phyloP scores from a whole-genome alignment of 148 eudicot genomes.

The Bassia scoparia region DNA sequence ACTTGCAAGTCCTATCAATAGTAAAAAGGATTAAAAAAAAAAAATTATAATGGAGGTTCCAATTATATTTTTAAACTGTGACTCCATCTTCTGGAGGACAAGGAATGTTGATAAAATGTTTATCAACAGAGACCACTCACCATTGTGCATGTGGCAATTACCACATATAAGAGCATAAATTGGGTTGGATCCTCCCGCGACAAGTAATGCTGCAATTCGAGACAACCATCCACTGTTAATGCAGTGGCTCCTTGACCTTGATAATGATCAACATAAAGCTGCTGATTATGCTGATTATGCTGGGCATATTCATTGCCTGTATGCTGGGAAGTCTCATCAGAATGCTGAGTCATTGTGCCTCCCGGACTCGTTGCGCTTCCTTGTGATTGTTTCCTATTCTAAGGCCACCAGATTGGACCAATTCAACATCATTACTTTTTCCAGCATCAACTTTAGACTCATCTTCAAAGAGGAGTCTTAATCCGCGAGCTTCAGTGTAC shows the following conservation, averaged over 20 bases:
- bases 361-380: slow-evolving; percentile 40
- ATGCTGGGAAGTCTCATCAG: slow-evolving; percentile 36
- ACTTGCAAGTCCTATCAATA: slow-evolving; percentile 74
- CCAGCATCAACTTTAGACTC: slow-evolving; percentile 44
- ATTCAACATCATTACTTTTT: slow-evolving; percentile 64
- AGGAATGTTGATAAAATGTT: background rate
- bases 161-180: slow-evolving; percentile 90
- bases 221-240: slow-evolving; percentile 78
- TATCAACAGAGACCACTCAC: slow-evolving; percentile 38
- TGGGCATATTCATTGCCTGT: slow-evolving; percentile 36
- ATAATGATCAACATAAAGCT: slow-evolving; percentile 61
- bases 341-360: slow-evolving; percentile 32
- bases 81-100: background rate
- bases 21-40: background rate
- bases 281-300: slow-evolving; percentile 42
- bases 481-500: slow-evolving; percentile 80
- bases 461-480: slow-evolving; percentile 63
- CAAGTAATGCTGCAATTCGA: slow-evolving; percentile 82
- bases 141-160: slow-evolving; percentile 95
- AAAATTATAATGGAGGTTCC: no score
- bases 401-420: slow-evolving; percentile 54
- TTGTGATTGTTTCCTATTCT: slow-evolving; percentile 60
- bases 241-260: slow-evolving; percentile 46
- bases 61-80: background rate
- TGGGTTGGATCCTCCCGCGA: slow-evolving; percentile 97